These are phyloP conservation scores for Cyberlindnera japonica DNA, from an alignment of 805 yeast genomes.

Conservation along the genomic window DNA sequence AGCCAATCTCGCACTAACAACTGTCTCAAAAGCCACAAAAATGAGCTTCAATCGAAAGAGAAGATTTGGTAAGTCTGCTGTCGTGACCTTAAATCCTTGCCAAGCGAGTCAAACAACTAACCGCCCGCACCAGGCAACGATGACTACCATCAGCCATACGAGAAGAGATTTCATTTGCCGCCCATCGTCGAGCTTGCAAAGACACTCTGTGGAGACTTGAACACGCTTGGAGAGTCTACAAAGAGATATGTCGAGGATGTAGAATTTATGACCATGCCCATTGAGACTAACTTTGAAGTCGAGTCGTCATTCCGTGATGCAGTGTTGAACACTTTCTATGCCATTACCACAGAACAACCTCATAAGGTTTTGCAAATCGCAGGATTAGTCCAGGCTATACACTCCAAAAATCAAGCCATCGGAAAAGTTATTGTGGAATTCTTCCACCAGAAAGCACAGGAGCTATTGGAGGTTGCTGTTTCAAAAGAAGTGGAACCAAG, in stretches of 20 bases:
- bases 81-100: background rate
- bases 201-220: constrained; percentile 47
- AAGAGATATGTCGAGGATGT: constrained; percentile 53
- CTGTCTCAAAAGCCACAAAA: background rate
- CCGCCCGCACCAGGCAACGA: constrained; percentile 20
- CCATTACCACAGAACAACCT: constrained; percentile 83
- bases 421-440: constrained; percentile 68
- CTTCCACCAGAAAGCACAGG: constrained; percentile 62
- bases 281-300: constrained; percentile 59
- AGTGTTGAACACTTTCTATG: constrained; percentile 58
- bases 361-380: constrained; percentile 78
- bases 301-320: constrained; percentile 58
- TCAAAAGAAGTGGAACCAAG: constrained; percentile 26
- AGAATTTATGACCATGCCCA: constrained; percentile 63
- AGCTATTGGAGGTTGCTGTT: constrained; percentile 39
- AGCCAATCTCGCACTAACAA: background rate
- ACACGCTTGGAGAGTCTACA: constrained; percentile 55
- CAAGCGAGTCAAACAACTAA: constrained; percentile 1
- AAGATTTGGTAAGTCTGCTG: constrained; percentile 23
- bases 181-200: constrained; percentile 44
- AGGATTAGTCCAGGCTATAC: constrained; percentile 61
- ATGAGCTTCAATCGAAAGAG: constrained; percentile 29
- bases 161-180: constrained; percentile 33
- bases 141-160: constrained; percentile 23
- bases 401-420: constrained; percentile 57